A percentile compares a stretch with the other conserved stretches of the same genome.
Conservation (phyloP, 164 flowering plant species). For the Chimonanthus praecox region DNA sequence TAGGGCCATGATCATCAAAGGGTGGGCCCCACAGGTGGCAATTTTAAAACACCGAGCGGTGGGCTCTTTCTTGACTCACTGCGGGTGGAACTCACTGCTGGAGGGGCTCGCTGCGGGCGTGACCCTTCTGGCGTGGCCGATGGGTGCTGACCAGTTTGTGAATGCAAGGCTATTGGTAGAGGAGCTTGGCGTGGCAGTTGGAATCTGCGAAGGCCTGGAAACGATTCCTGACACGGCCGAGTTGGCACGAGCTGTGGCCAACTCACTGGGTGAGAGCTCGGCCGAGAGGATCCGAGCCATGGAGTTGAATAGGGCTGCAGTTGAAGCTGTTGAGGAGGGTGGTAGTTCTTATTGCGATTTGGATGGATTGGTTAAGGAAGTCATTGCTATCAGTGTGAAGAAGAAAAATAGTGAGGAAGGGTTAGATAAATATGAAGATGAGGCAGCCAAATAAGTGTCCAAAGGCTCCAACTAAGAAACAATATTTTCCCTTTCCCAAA, state of each 20-base stretch:
- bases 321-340: slow-evolving; percentile 5
- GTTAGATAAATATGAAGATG: too few relatives aligned
- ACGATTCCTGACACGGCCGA: slow-evolving; percentile 6
- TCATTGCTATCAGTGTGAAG: neutral
- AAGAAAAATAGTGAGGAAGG: too few relatives aligned
- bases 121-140: slow-evolving; percentile 28
- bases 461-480: too few relatives aligned
- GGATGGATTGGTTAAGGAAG: slow-evolving; percentile 6
- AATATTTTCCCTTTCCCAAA: too few relatives aligned
- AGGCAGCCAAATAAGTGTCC: too few relatives aligned
- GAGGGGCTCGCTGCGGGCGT: slow-evolving; percentile 26
- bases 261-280: slow-evolving; percentile 1
- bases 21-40: slow-evolving; percentile 40
- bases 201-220: slow-evolving; percentile 25
- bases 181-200: slow-evolving; percentile 22
- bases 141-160: slow-evolving; percentile 22
- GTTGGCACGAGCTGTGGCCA: slow-evolving; percentile 6
- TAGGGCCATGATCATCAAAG: slow-evolving; percentile 28
- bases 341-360: slow-evolving; percentile 15
- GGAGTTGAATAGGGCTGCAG: slow-evolving; percentile 2
- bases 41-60: slow-evolving; percentile 24
- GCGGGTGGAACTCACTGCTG: slow-evolving; percentile 36
- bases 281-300: slow-evolving; percentile 2
- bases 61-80: slow-evolving; percentile 29
- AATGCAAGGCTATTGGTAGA: slow-evolving; percentile 31